Conservation (phyloP, 208 protist genomes). For the Trypanosoma rangeli region DNA sequence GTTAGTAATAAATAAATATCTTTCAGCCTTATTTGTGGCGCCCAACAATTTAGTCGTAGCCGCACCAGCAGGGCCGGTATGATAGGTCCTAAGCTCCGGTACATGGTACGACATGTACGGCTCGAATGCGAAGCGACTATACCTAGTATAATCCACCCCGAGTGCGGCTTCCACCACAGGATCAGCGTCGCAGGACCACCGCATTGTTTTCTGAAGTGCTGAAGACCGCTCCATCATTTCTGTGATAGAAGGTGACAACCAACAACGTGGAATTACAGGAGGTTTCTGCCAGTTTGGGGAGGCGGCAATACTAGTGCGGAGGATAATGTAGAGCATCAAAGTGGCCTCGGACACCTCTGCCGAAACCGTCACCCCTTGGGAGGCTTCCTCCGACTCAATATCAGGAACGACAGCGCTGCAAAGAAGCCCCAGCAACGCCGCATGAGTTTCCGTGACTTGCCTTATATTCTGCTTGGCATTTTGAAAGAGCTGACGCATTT, state of each 20-base stretch:
- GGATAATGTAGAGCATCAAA: constrained; percentile 76
- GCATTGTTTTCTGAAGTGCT: constrained; percentile 41
- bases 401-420: constrained; percentile 13
- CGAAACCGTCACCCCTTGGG: neutral
- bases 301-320: constrained; percentile 69
- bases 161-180: constrained; percentile 65
- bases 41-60: too few species aligned
- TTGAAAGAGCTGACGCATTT: constrained; percentile 15
- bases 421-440: constrained; percentile 39
- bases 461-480: constrained; percentile 26
- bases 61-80: neutral
- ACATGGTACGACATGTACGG: neutral
- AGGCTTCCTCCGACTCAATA: neutral
- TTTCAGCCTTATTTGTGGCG: neutral
- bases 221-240: constrained; percentile 51
- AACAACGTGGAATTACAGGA: constrained; percentile 43
- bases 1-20: neutral
- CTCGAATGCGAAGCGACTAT: constrained; percentile 7
- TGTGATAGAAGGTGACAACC: constrained; percentile 51
- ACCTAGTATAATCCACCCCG: constrained; percentile 3
- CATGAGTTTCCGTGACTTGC: constrained; percentile 24
- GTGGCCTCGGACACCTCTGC: constrained; percentile 36
- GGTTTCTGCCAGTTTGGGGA: constrained; percentile 31
- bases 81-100: neutral
- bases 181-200: constrained; percentile 71